Evolutionary conservation across 257 asterid genomes (phyloP).

Genomic region (Salvia hispanica): DNA sequence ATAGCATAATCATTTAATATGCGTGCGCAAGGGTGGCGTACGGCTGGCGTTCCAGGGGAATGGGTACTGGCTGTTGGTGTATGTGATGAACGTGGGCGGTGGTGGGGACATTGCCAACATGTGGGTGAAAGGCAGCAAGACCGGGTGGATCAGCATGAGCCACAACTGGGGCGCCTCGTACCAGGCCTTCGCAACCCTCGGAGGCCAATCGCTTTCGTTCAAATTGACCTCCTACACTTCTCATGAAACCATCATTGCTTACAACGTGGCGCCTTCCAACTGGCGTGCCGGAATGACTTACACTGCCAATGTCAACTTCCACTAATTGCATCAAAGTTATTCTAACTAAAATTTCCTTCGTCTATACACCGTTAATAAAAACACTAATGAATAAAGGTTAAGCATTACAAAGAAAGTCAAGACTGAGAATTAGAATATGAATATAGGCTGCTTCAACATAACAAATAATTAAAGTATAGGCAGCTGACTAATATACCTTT

Average conservation of each 20-base stretch:
- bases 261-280: conserved; percentile 67
- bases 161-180: conserved; percentile 95
- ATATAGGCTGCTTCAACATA: no score
- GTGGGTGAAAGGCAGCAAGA: conserved; percentile 76
- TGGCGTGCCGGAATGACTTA: conserved; percentile 68
- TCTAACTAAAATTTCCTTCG: no score
- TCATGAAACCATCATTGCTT: conserved; percentile 51
- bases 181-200: conserved; percentile 65
- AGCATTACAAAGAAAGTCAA: no score
- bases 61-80: conserved; percentile 79
- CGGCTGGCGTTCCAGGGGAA: conserved; percentile 69
- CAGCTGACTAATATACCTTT: no score
- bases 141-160: conserved; percentile 86
- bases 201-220: conserved; percentile 78
- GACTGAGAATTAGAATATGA: no score
- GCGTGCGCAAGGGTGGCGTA: conserved; percentile 48
- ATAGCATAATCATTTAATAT: no score
- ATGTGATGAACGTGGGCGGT: conserved; percentile 79
- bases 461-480: no score
- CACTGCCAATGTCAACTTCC: no score
- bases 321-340: no score
- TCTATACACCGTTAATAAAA: no score
- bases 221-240: conserved; percentile 61
- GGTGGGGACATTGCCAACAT: conserved; percentile 63
- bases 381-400: no score